Base-by-base conservation (phyloP, 1,139 yeast species). In the Yueomyces sp. region DNA sequence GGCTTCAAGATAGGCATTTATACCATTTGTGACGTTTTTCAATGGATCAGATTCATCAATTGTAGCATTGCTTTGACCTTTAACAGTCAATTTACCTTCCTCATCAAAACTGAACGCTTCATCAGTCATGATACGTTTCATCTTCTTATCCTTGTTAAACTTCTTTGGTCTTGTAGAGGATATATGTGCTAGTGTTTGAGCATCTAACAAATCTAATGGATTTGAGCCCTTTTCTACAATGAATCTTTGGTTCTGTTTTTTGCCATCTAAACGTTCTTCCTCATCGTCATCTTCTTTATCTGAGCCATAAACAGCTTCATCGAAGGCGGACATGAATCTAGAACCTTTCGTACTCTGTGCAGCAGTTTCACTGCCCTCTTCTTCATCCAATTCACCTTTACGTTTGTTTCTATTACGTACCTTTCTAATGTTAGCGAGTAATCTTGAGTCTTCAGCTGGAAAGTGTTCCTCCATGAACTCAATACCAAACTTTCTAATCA, bases 1-100 rank as follows among this genome's bases (percentile, higher is more conserved):
- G 9, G 97, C 98, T 51, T 86, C 96, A 53, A 87, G 75, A 60
- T 91, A 91, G 1, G 96, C 96, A 60, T 85, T 85, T 49, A 89
- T 75, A 28, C 95, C 93, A 41, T 68, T 67, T 1, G 67, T 62
- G 38, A 65, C 54, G 4, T 64, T 49, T 42, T 56, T 55, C 53
- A 78, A 63, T 42, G 77, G 76, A 60, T 77, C 82, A 39, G 72
- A 76, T 4, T 69, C 72, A 19, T 60, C 65, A n/a, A 57, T 60
- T 4, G 37, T 29, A 19, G 36, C 35, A 2, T 40, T 36, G 3
- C 44, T 42, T 19, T 67, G 70, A 36, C 64, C 69, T 47, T 68
- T 71, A 47, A 75, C 67, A 35, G 76, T 75, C 44, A 76, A 57
- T 51, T 75, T 75, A 38, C 81, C 83, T 61, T 73, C 66, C 55